These are phyloP conservation scores for Saksenaea vasiformis DNA, from an alignment of 371 early-diverging fungal genomes.

Conservation along the genomic window DNA sequence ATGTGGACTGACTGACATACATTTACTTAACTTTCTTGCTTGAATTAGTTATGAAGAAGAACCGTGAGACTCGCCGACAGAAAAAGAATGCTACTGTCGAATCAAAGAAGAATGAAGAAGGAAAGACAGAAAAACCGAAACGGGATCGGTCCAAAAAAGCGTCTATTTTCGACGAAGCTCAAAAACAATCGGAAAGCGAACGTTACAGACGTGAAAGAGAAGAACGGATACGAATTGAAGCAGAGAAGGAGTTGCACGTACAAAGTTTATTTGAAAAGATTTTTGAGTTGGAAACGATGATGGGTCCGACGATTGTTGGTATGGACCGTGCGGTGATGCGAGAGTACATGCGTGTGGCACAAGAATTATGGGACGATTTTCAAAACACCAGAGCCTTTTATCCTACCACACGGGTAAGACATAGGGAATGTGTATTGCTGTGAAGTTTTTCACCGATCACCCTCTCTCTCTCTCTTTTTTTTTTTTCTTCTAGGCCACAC, in stretches of 20 bases:
- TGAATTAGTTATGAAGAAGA: slow-evolving; percentile 34
- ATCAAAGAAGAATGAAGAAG: neutral
- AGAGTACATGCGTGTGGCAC: slow-evolving; percentile 55
- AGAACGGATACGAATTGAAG: slow-evolving; percentile 12
- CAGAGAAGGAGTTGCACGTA: slow-evolving; percentile 22
- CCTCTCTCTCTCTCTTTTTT: too few relatives aligned
- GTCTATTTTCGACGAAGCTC: slow-evolving; percentile 10
- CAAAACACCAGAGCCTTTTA: slow-evolving; percentile 58
- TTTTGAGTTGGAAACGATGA: slow-evolving; percentile 31
- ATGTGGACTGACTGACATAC: too few relatives aligned
- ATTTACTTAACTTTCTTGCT: neutral
- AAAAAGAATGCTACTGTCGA: slow-evolving; percentile 9
- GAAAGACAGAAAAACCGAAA: neutral
- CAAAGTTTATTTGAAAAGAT: slow-evolving; percentile 29
- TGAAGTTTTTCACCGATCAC: neutral
- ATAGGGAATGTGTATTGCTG: neutral
- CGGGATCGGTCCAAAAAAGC: slow-evolving; percentile 5
- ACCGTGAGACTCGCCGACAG: slow-evolving; percentile 26
- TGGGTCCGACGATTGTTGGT: slow-evolving; percentile 18
- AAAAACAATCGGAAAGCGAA: slow-evolving; percentile 10
- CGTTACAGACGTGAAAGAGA: neutral
- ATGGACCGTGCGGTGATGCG: slow-evolving; percentile 33
- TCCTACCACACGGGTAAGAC: slow-evolving; percentile 48
- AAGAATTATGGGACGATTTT: slow-evolving; percentile 54
- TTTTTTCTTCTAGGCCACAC: slow-evolving; percentile 9